These are phyloP conservation scores for Phytophthora fragariaefolia DNA, from an alignment of 352 stramenopile genomes.

Conservation along the genomic window DNA sequence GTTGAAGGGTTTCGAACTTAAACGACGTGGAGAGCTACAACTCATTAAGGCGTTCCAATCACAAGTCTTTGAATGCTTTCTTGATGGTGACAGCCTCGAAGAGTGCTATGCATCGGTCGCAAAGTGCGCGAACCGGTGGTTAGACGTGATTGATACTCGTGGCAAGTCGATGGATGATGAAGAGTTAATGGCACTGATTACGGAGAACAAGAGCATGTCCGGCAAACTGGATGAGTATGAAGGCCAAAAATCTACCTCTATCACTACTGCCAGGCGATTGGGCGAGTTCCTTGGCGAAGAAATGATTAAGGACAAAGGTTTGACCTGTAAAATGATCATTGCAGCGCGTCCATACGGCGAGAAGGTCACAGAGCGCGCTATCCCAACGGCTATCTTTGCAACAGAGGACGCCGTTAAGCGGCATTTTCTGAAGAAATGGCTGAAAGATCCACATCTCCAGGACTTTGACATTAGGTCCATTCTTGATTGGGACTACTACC, in stretches of 20 bases:
- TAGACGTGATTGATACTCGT: conserved; percentile 97
- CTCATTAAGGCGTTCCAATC: conserved; percentile 99
- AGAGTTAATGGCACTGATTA: conserved; percentile 98
- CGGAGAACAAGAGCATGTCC: conserved; percentile 99
- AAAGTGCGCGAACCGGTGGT: conserved; percentile 97
- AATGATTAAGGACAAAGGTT: conserved; percentile 98
- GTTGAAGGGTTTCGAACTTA: conserved; percentile 97
- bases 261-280: conserved; percentile 97
- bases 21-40: conserved; percentile 98
- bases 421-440: conserved; percentile 98
- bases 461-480: conserved; percentile 95
- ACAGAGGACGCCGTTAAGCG: conserved; percentile 94
- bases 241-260: conserved; percentile 97
- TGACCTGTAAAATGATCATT: conserved; percentile 99
- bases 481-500: conserved; percentile 99
- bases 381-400: conserved; percentile 98
- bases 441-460: conserved; percentile 92
- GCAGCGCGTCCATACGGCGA: conserved; percentile 90
- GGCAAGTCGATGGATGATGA: conserved; percentile 96
- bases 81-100: conserved; percentile 93
- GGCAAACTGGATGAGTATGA: conserved; percentile 97
- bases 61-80: conserved; percentile 98
- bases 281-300: conserved; percentile 98
- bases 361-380: conserved; percentile 97
- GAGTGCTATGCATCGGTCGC: conserved; percentile 98